Percentiles rank a stretch among this genome's conserved stretches.
Evolutionary conservation across 176 grass and related monocot genomes (phyloP).

Genomic region (Coix lacrymajobi): DNA sequence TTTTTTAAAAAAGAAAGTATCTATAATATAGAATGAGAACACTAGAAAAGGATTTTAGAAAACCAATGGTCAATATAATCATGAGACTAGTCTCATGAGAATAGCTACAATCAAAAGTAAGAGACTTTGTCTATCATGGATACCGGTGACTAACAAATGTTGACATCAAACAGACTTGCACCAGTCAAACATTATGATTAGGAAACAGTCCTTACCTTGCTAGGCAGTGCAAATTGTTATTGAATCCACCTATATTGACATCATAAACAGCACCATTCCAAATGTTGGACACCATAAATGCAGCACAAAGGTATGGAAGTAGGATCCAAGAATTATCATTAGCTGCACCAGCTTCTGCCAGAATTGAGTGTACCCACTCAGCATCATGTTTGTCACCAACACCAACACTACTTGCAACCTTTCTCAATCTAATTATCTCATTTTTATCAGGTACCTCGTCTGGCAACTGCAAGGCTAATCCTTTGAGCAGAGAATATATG

Average conservation of each 20-base stretch:
- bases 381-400: constrained; percentile 82
- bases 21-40: background rate
- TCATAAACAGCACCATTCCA: constrained; percentile 80
- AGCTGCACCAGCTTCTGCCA: constrained; percentile 58
- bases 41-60: constrained; percentile 12
- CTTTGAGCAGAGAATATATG: constrained; percentile 72
- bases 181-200: background rate
- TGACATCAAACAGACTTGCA: background rate
- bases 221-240: constrained; percentile 90
- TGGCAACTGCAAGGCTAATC: constrained; percentile 67
- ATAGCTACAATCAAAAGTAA: background rate
- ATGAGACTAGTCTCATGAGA: background rate
- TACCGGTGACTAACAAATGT: background rate
- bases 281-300: constrained; percentile 89
- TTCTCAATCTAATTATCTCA: constrained; percentile 76
- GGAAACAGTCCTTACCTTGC: constrained; percentile 58
- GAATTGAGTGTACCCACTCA: constrained; percentile 83
- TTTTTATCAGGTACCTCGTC: constrained; percentile 77
- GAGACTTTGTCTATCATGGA: background rate
- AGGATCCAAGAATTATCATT: constrained; percentile 92
- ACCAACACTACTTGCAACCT: constrained; percentile 68
- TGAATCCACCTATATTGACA: constrained; percentile 72
- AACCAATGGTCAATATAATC: background rate
- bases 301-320: constrained; percentile 92
- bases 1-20: background rate